phyloP scores from a whole-genome alignment of 2,329 filamentous ascomycete genomes.

The Aspergillus quadrilineatus region DNA sequence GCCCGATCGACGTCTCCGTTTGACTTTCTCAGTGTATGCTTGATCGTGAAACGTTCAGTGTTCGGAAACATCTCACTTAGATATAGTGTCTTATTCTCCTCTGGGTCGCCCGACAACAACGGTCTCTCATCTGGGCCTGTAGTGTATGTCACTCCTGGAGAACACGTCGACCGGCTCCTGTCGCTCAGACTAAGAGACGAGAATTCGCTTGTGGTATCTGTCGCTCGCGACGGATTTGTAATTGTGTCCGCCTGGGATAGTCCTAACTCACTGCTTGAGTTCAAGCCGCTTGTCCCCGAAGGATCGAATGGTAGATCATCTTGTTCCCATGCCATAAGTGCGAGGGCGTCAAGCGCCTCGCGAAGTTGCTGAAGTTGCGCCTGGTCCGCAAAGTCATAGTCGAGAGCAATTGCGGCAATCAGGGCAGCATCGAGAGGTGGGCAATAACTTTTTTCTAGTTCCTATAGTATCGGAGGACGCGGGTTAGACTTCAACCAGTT shows the following conservation, averaged over 20 bases:
- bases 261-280: conserved; percentile 24
- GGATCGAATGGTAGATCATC: conserved; percentile 69
- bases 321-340: conserved; percentile 69
- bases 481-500: not conserved
- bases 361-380: conserved; percentile 56
- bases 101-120: conserved; percentile 28
- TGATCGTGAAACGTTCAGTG: conserved; percentile 65
- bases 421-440: conserved; percentile 74
- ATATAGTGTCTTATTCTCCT: conserved; percentile 62
- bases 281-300: conserved; percentile 62
- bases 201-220: conserved; percentile 51
- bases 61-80: conserved; percentile 71
- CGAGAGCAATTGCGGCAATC: conserved; percentile 71
- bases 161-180: conserved; percentile 18
- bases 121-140: conserved; percentile 30
- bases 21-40: conserved; percentile 65
- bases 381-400: conserved; percentile 64
- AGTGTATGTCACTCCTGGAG: conserved; percentile 26
- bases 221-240: conserved; percentile 45
- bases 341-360: conserved; percentile 64
- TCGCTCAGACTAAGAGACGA: conserved; percentile 37
- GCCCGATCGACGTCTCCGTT: conserved; percentile 66
- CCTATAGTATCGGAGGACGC: conserved; percentile 23
- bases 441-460: conserved; percentile 66
- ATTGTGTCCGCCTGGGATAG: conserved; percentile 31